Evolutionary conservation across 495 filamentous ascomycete species (phyloP).

Genomic region (Glutinoglossum americanum): DNA sequence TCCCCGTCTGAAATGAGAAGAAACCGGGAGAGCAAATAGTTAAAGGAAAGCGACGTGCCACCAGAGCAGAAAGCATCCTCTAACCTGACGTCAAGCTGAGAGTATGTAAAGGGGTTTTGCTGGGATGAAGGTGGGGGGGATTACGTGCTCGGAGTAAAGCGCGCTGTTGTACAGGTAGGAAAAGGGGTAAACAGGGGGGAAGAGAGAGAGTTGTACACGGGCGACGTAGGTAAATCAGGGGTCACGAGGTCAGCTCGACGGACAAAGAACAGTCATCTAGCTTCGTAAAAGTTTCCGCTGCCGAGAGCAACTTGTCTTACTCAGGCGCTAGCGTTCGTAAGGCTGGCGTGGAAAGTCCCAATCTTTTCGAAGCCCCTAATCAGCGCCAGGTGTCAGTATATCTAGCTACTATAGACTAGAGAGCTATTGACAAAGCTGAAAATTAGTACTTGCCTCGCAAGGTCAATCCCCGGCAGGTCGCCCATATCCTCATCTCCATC

Average conservation of each 20-base stretch:
- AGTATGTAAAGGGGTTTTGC: too few relatives aligned
- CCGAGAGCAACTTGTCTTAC: background rate
- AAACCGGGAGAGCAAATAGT: too few relatives aligned
- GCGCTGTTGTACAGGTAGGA: background rate
- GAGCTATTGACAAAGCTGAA: background rate
- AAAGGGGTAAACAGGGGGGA: background rate
- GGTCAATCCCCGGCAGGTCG: constrained; percentile 1
- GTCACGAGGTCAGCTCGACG: background rate
- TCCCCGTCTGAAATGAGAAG: too few relatives aligned
- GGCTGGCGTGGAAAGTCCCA: constrained; percentile 3
- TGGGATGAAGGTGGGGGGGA: too few relatives aligned
- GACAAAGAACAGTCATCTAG: background rate
- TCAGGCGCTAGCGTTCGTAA: constrained; percentile 1
- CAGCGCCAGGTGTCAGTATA: background rate
- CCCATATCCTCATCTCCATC: background rate
- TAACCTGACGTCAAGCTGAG: too few relatives aligned
- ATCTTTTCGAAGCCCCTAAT: constrained; percentile 5
- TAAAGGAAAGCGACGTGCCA: too few relatives aligned
- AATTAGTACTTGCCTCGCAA: constrained; percentile 5
- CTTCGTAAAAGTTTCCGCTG: background rate
- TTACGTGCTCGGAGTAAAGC: too few relatives aligned
- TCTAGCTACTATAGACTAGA: background rate
- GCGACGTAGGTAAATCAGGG: too few relatives aligned
- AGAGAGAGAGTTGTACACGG: background rate
- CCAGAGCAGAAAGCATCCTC: too few relatives aligned